These are phyloP conservation scores for Excoecaria cochinchinensis DNA, from an alignment of 345 rosid genomes.

Conservation along the genomic window DNA sequence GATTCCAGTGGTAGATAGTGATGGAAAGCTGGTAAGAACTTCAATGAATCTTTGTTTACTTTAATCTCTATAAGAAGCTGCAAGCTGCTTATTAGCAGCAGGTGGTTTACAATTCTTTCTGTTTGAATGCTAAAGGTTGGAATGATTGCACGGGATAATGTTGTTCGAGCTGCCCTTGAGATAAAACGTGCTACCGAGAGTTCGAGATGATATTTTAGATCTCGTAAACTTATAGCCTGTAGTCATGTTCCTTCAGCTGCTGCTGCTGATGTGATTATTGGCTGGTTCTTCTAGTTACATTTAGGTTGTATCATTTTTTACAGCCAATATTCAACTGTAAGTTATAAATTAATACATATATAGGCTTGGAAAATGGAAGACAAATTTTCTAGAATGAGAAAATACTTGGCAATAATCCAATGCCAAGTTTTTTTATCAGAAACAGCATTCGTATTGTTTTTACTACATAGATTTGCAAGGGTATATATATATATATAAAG, in stretches of 20 bases:
- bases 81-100: slow-evolving; percentile 3
- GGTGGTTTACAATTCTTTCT: background rate
- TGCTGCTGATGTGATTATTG: too few relatives aligned
- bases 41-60: background rate
- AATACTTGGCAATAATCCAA: background rate
- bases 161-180: slow-evolving; percentile 66
- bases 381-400: slow-evolving; percentile 2
- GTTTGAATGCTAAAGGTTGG: slow-evolving; percentile 53
- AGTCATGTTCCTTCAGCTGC: background rate
- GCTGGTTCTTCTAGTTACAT: too few relatives aligned
- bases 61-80: background rate
- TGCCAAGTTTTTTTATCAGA: slow-evolving; percentile 5
- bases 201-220: slow-evolving; percentile 21
- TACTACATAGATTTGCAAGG: too few relatives aligned
- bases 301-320: background rate
- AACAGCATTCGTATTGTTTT: background rate
- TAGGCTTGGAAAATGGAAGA: background rate
- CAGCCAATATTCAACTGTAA: background rate
- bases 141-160: slow-evolving; percentile 72
- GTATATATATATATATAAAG: too few relatives aligned
- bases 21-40: slow-evolving; percentile 72
- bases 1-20: slow-evolving; percentile 72
- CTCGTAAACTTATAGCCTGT: background rate
- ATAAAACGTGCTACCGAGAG: slow-evolving; percentile 54
- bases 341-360: background rate